Percentiles rank a stretch among this genome's conserved stretches.
phyloP scores from a whole-genome alignment of 768 basidiomycete species.

The Gyrodon lividus region DNA sequence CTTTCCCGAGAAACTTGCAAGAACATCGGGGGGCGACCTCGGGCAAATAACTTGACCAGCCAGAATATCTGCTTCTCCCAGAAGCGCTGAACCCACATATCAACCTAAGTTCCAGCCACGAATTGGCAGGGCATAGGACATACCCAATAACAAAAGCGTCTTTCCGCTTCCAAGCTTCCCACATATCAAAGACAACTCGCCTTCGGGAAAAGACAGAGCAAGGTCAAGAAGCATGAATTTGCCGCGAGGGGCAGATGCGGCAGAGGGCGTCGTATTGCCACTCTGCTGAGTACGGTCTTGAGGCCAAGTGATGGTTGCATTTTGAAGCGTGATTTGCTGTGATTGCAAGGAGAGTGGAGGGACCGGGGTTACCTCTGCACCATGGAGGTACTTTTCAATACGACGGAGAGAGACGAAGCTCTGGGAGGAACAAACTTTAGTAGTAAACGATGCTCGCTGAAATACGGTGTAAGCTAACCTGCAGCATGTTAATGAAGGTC shows the following conservation, averaged over 20 bases:
- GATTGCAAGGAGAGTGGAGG: slow-evolving; percentile 55
- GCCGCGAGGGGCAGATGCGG: slow-evolving; percentile 67
- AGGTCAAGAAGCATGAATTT: slow-evolving; percentile 84
- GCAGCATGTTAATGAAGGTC: slow-evolving; percentile 86
- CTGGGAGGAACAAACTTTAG: slow-evolving; percentile 31
- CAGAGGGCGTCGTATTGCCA: slow-evolving; percentile 51
- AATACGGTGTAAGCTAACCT: slow-evolving; percentile 40
- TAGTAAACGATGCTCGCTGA: neutral
- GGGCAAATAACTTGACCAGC: slow-evolving; percentile 78
- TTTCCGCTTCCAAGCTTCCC: slow-evolving; percentile 91
- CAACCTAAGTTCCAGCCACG: slow-evolving; percentile 1
- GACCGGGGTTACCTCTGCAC: slow-evolving; percentile 67
- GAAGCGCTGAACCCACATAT: slow-evolving; percentile 48
- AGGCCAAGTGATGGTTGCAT: slow-evolving; percentile 90
- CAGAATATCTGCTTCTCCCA: slow-evolving; percentile 86
- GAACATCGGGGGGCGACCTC: slow-evolving; percentile 72
- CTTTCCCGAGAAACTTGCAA: slow-evolving; percentile 53
- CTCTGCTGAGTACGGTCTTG: slow-evolving; percentile 56
- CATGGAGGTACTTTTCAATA: slow-evolving; percentile 85
- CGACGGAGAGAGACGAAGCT: slow-evolving; percentile 82
- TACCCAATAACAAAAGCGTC: slow-evolving; percentile 74
- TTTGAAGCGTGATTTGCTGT: slow-evolving; percentile 70
- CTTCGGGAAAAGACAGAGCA: slow-evolving; percentile 71
- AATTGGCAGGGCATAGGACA: neutral
- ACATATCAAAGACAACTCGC: slow-evolving; percentile 80